Percentiles rank a stretch among this genome's conserved stretches.
phyloP scores from a whole-genome alignment of 768 basidiomycete genomes.

The Suillus weaverae region DNA sequence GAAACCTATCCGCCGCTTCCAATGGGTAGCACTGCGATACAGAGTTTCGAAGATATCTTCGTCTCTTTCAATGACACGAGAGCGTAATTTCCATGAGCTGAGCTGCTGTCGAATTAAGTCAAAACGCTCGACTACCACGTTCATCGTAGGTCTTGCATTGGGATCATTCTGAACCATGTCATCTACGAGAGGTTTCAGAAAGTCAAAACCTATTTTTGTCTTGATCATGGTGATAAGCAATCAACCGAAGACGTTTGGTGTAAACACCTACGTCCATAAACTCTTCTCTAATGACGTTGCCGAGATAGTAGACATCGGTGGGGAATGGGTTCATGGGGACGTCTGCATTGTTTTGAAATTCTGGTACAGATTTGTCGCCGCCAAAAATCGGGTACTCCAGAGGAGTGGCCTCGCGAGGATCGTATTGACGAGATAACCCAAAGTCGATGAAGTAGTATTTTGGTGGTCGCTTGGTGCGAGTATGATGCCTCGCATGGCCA shows the following conservation, averaged over 20 bases:
- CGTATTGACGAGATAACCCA: conserved; percentile 34
- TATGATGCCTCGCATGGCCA: conserved; percentile 24
- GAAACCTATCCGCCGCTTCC: conserved; percentile 24
- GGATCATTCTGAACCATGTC: conserved; percentile 27
- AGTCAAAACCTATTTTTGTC: conserved; percentile 17
- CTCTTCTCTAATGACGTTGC: conserved; percentile 35
- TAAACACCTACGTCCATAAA: conserved; percentile 30
- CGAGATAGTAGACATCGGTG: conserved; percentile 45
- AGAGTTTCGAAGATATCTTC: conserved; percentile 13
- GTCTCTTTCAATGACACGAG: conserved; percentile 22
- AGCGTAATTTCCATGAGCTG: conserved; percentile 22
- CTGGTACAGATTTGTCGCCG: conserved; percentile 44
- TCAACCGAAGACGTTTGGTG: neutral
- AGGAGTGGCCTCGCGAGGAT: conserved; percentile 23
- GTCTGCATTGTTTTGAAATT: conserved; percentile 28
- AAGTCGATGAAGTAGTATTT: conserved; percentile 41
- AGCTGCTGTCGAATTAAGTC: conserved; percentile 11
- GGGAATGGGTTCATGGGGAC: conserved; percentile 39
- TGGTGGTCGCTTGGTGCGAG: conserved; percentile 28
- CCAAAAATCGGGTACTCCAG: conserved; percentile 34
- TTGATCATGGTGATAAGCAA: neutral
- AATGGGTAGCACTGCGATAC: conserved; percentile 19
- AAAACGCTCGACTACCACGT: conserved; percentile 23
- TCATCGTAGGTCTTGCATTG: conserved; percentile 20
- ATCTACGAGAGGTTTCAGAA: conserved; percentile 21